Evolutionary conservation across 2,329 filamentous ascomycete species (phyloP), one percentile per base, ranked within the genome.

Genomic region (Chaetomium globosum): DNA sequence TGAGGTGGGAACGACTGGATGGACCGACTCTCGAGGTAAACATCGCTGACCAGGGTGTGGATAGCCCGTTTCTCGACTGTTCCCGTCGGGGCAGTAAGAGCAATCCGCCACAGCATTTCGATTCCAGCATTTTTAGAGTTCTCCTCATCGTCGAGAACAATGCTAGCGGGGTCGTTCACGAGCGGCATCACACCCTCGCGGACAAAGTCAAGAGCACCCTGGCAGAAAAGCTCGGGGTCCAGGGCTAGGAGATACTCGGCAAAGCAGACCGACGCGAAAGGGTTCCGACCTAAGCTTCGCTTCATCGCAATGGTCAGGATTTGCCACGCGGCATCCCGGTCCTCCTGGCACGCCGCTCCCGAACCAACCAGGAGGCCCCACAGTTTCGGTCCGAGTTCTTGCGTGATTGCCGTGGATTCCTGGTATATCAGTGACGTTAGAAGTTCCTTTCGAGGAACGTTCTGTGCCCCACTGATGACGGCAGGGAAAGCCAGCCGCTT

Each of bases 21-120:
- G n/a, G 80, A 77, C 10, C 73, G 71, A 72, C 82, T 85, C 33
- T 86, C 79, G 39, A 95, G 81, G 73, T 95, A 96, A 13, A 92
- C 82, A 28, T 88, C 83, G 53, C 79, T 77, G 28, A 93, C 91
- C 3, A 96, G 85, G 26, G 87, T 87, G 59, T 81, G 82, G 33
- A 90, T 92, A 1, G 91, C 89, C 60, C 82, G 78, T 23, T 83
- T 82, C 69, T 91, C 91, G 56, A 96, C 87, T 0, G 82, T 84
- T 46, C 83, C 80, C 46, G 85, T 80, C 5, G 87, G 86, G 1
- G 90, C 87, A 19, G 85, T 88, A 61, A 96, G 79, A 39, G 94
- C 87, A 71, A 97, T 86, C 28, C 87, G 86, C 93, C 93, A 97
- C n/a, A 97, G 80, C 64, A 93, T 84, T 70, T 95, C 90, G 52